These are phyloP conservation scores for Scutellaria baicalensis DNA, from an alignment of 257 asterid species.

Conservation along the genomic window DNA sequence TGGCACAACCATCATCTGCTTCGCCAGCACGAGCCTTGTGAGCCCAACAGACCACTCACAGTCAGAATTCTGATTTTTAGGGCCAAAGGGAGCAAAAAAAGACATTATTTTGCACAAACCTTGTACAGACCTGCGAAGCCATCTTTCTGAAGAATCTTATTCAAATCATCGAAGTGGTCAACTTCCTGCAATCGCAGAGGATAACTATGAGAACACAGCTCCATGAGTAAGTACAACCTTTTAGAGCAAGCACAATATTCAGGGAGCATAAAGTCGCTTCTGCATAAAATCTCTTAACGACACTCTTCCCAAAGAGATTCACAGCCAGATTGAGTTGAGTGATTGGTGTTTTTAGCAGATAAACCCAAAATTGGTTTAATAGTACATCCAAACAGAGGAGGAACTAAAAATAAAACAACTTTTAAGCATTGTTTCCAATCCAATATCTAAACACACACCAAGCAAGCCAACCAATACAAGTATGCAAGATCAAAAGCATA, in stretches of 20 bases:
- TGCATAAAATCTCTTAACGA: background rate
- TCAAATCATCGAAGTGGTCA: conserved; percentile 63
- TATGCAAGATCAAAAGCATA: background rate
- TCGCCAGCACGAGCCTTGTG: conserved; percentile 75
- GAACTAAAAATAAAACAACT: background rate
- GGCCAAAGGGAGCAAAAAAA: conserved; percentile 12
- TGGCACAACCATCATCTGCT: conserved; percentile 76
- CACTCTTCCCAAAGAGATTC: too few relatives aligned
- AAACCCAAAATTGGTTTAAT: too few relatives aligned
- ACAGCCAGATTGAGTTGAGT: too few relatives aligned
- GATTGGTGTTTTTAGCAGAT: too few relatives aligned
- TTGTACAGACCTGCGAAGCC: conserved; percentile 74
- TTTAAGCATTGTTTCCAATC: background rate
- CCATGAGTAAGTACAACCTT: background rate
- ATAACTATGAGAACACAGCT: conserved; percentile 11
- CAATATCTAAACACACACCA: background rate
- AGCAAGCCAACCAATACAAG: background rate
- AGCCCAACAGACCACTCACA: conserved; percentile 16
- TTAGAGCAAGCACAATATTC: conserved; percentile 1
- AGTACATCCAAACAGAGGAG: too few relatives aligned
- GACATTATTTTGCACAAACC: conserved; percentile 30
- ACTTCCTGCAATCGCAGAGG: conserved; percentile 60
- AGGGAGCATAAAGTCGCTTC: background rate
- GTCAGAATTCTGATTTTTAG: conserved; percentile 14
- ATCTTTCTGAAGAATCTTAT: conserved; percentile 44